Conservation (phyloP, 345 rosid genomes). For the Lagerstroemia speciosa region DNA sequence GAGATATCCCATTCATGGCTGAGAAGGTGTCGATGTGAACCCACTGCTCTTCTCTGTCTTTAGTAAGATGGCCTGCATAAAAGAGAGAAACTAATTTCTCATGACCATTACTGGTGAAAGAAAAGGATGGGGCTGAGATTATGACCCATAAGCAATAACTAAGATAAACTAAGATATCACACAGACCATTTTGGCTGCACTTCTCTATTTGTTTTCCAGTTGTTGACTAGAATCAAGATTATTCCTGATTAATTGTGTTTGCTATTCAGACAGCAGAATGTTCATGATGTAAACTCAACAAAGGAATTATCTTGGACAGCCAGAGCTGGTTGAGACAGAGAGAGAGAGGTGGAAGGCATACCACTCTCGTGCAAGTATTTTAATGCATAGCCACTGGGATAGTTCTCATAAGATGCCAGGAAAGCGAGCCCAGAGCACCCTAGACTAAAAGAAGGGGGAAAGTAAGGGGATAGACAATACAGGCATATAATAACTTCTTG, state of each 20-base stretch:
- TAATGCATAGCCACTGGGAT: constrained; percentile 86
- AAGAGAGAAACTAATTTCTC: constrained; percentile 4
- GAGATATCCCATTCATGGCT: constrained; percentile 96
- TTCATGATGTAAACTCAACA: background rate
- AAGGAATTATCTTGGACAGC: background rate
- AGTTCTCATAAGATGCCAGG: constrained; percentile 82
- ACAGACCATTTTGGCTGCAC: background rate
- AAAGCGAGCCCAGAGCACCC: constrained; percentile 67
- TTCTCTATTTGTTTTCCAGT: background rate
- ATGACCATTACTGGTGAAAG: background rate
- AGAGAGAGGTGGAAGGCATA: constrained; percentile 31
- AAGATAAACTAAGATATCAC: background rate
- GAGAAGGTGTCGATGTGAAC: constrained; percentile 86
- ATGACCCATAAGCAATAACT: background rate
- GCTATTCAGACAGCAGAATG: background rate
- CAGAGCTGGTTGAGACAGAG: background rate
- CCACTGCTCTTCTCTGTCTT: constrained; percentile 38
- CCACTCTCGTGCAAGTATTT: constrained; percentile 66
- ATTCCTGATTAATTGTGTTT: background rate
- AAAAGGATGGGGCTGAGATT: background rate
- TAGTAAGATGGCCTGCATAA: constrained; percentile 35
- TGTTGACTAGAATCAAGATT: background rate
- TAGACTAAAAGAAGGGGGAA: constrained; percentile 47
- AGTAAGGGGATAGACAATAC: constrained; percentile 18
- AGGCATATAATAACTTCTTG: background rate